Evolutionary conservation across 2,329 filamentous ascomycete genomes (phyloP), one percentile per base, ranked within the genome.

Genomic region (Penicillium corylophilum): DNA sequence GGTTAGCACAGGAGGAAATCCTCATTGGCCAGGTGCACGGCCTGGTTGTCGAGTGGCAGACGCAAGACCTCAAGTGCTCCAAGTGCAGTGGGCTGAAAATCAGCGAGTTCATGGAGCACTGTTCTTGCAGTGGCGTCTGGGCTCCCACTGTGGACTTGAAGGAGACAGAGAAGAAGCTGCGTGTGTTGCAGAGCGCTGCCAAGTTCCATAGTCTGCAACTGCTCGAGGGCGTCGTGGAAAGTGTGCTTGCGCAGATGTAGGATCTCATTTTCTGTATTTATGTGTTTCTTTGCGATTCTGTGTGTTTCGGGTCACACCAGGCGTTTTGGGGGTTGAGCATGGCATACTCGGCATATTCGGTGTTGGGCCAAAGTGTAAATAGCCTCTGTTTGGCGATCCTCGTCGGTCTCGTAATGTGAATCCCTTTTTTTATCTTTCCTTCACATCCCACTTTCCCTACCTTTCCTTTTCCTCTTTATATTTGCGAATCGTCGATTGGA

Each of bases 51-150:
- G 84, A 88, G 63, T 99, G 95, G 92, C 81, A 85, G 56, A 89
- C 87, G 29, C 93, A 97, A 74, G 94, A 99, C 70, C 74, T 97
- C 51, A 90, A 90, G 73, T 99, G 94, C 69, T 83, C 81, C 28
- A 90, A 90, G 61, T 86, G 83, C 63, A 71, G 71, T 38, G 64
- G 74, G 4, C 72, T 96, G 35, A 79, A 90, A 66, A 80, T 89
- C 36, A 97, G 96, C 69, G 93, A 96, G 65, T 95, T 97, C 64
- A 91, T 94, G 85, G 93, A 96, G 71, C 92, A 97, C 72, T 99
- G 95, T 73, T 88, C 86, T 10, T 99, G 94, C 77, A 90, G 89
- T 55, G 94, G 94, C 3, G 82, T 82, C 53, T 99, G 94, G 94
- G 81, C 79, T 16, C 84, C 84, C 59, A 89, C 85, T 18, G 79